Conservation (phyloP, 352 stramenopile genomes). For the Phytophthora crassamura region DNA sequence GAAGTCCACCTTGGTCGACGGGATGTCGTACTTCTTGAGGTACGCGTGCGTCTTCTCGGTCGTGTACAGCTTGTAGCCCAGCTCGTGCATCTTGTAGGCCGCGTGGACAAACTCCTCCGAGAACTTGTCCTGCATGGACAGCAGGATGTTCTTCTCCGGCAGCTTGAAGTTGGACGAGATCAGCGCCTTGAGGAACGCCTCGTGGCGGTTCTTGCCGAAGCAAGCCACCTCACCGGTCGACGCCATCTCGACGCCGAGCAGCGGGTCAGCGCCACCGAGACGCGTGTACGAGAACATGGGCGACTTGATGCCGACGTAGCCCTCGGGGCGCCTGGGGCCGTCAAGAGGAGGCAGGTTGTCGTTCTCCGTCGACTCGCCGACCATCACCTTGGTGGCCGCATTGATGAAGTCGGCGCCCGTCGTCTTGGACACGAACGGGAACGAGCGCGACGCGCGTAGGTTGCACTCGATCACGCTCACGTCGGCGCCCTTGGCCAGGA, state of each 20-base stretch:
- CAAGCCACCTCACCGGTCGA: slow-evolving; percentile 98
- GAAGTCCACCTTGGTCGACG: slow-evolving; percentile 87
- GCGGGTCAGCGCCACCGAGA: slow-evolving; percentile 91
- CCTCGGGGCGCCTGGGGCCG: slow-evolving; percentile 96
- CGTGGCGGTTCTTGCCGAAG: slow-evolving; percentile 96
- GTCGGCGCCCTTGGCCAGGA: slow-evolving; percentile 98
- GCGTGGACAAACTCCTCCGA: slow-evolving; percentile 96
- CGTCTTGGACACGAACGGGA: slow-evolving; percentile 99
- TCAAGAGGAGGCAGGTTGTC: slow-evolving; percentile 95
- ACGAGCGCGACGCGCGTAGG: slow-evolving; percentile 97
- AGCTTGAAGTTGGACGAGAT: slow-evolving; percentile 85
- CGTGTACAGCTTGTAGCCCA: slow-evolving; percentile 96
- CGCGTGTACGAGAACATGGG: slow-evolving; percentile 98
- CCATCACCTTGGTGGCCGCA: slow-evolving; percentile 95
- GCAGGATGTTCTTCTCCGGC: slow-evolving; percentile 89
- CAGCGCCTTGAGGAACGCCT: slow-evolving; percentile 97
- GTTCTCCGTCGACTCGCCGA: slow-evolving; percentile 93
- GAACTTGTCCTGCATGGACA: slow-evolving; percentile 95
- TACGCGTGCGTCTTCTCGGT: slow-evolving; percentile 94
- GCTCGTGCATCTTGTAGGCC: slow-evolving; percentile 95
- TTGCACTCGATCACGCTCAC: slow-evolving; percentile 99
- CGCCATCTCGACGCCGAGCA: slow-evolving; percentile 98
- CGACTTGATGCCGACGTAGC: slow-evolving; percentile 93
- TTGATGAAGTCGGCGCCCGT: slow-evolving; percentile 99
- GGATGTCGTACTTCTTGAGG: slow-evolving; percentile 89